A percentile compares a stretch with the other conserved stretches of the same genome.
phyloP scores from a whole-genome alignment of 257 asterid genomes.

The Salvia hispanica region DNA sequence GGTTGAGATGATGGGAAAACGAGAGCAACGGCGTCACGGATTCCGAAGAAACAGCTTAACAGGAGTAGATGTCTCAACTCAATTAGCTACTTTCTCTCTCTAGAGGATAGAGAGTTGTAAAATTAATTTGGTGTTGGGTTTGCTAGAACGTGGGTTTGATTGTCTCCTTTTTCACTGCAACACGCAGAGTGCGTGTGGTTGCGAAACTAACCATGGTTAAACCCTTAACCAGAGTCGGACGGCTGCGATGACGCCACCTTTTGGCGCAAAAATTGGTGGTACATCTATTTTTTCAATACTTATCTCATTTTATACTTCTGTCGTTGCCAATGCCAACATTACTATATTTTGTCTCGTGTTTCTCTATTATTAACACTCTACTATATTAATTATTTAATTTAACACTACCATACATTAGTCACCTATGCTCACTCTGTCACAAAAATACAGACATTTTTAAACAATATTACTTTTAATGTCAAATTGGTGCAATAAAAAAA shows the following conservation, averaged over 20 bases:
- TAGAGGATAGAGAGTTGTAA: not conserved
- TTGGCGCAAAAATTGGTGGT: conserved; percentile 32
- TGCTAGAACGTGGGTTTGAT: conserved; percentile 45
- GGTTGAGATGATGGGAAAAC: conserved; percentile 13
- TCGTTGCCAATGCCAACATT: no score
- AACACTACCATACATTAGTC: no score
- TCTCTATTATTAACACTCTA: no score
- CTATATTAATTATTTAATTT: no score
- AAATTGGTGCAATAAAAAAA: no score
- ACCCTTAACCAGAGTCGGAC: conserved; percentile 25
- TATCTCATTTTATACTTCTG: no score
- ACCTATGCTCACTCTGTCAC: no score
- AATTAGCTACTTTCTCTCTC: conserved; percentile 44
- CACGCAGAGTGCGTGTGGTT: conserved; percentile 43
- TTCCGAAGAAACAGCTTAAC: conserved; percentile 50
- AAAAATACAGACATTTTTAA: no score
- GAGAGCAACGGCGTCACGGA: conserved; percentile 32
- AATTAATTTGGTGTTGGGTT: conserved; percentile 30
- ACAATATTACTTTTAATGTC: no score
- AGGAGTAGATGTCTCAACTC: no score
- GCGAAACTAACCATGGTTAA: conserved; percentile 35
- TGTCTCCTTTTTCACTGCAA: conserved; percentile 60
- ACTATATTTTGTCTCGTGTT: no score
- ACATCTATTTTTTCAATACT: conserved; percentile 8
- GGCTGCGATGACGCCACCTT: conserved; percentile 30